Evolutionary conservation across 1,284 basidiomycete genomes (phyloP).

Genomic region (Xerocomus cyaneibrunnescens): DNA sequence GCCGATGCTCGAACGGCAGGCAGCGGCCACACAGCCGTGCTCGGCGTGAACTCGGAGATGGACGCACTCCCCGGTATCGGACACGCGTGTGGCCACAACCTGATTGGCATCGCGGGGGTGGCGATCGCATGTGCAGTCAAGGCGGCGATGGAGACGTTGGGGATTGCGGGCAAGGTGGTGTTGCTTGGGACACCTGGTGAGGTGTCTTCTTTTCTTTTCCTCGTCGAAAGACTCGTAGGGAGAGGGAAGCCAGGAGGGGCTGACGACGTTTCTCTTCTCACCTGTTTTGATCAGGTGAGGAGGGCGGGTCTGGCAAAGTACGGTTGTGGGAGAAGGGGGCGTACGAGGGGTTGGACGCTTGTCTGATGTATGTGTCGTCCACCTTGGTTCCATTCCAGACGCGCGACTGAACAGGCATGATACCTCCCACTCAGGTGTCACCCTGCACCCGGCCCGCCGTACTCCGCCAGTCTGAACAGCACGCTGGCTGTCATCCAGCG

Average conservation of each 20-base stretch:
- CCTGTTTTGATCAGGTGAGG: conserved; percentile 52
- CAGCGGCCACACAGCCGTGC: conserved; percentile 34
- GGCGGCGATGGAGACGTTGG: conserved; percentile 54
- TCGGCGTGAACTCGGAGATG: conserved; percentile 77
- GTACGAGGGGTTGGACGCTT: conserved; percentile 66
- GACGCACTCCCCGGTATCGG: conserved; percentile 63
- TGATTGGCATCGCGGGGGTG: conserved; percentile 73
- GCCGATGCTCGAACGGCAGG: neutral
- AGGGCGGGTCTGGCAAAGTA: conserved; percentile 70
- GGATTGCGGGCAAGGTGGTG: conserved; percentile 61
- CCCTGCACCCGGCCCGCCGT: conserved; percentile 55
- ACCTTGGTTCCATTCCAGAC: neutral
- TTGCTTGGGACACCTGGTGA: conserved; percentile 74
- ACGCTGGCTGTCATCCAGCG: conserved; percentile 53
- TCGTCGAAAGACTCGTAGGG: neutral
- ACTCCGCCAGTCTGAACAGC: conserved; percentile 49
- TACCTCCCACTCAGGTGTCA: conserved; percentile 49
- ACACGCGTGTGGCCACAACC: conserved; percentile 78
- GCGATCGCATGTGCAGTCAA: conserved; percentile 64
- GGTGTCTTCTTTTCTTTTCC: neutral
- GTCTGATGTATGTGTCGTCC: conserved; percentile 52
- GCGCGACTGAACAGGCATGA: neutral
- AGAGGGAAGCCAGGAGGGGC: neutral
- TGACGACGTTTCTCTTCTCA: neutral
- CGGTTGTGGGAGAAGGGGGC: conserved; percentile 59